phyloP scores from a whole-genome alignment of 2,329 filamentous ascomycete species.

The Teratosphaeria gauchensis region DNA sequence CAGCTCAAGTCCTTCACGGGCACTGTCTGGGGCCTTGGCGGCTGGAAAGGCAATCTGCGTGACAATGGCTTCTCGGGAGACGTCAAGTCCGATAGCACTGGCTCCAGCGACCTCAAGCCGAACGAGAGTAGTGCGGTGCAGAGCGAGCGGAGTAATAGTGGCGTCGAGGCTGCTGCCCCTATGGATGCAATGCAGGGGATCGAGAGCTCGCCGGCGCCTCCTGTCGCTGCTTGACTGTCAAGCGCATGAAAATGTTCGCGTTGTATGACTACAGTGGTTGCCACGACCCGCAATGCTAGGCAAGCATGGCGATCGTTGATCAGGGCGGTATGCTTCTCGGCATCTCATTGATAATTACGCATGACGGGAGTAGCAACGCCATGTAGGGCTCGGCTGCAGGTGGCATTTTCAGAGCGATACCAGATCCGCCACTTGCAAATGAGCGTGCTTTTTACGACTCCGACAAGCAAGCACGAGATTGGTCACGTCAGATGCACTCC shows the following conservation, averaged over 20 bases:
- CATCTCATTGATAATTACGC: background rate
- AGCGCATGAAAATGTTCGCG: background rate
- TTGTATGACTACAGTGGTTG: background rate
- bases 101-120: slow-evolving; percentile 46
- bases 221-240: slow-evolving; percentile 27
- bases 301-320: background rate
- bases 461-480: background rate
- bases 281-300: background rate
- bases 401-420: background rate
- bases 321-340: background rate
- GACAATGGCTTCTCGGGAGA: slow-evolving; percentile 53
- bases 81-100: slow-evolving; percentile 45
- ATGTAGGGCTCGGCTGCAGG: background rate
- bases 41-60: slow-evolving; percentile 63
- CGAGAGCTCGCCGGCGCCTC: slow-evolving; percentile 28
- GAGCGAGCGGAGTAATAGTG: slow-evolving; percentile 52
- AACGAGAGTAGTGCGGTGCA: slow-evolving; percentile 49
- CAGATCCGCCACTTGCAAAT: background rate
- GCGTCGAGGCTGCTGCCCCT: slow-evolving; percentile 33
- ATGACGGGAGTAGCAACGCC: background rate
- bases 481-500: background rate
- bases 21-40: slow-evolving; percentile 66
- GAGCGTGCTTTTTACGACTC: background rate
- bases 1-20: slow-evolving; percentile 88
- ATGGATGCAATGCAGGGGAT: slow-evolving; percentile 20